A percentile compares a stretch with the other conserved stretches of the same genome.
phyloP scores from a whole-genome alignment of 257 asterid genomes.

The Salvia hispanica region DNA sequence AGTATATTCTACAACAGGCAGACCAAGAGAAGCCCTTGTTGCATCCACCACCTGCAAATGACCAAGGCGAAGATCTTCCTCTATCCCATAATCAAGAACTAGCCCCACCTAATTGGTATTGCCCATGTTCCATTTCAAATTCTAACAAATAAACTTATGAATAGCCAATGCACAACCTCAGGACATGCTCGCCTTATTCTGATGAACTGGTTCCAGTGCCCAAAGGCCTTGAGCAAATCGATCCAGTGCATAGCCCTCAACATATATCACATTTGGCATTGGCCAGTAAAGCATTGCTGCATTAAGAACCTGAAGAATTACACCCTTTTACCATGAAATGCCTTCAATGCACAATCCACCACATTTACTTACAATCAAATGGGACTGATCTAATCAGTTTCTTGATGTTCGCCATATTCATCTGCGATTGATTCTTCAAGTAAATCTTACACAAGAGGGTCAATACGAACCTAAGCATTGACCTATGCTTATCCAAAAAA shows the following conservation, averaged over 20 bases:
- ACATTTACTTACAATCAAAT: background rate
- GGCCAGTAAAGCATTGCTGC: slow-evolving; percentile 99
- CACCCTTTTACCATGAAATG: slow-evolving; percentile 34
- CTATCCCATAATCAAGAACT: slow-evolving; percentile 90
- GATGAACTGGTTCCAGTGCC: slow-evolving; percentile 87
- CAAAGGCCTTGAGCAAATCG: slow-evolving; percentile 90
- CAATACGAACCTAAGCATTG: slow-evolving; percentile 6
- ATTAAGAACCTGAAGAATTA: slow-evolving; percentile 85
- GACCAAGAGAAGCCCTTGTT: slow-evolving; percentile 92
- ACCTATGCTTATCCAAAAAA: too few species aligned
- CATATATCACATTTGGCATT: slow-evolving; percentile 77
- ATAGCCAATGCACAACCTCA: slow-evolving; percentile 7
- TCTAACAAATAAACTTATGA: slow-evolving; percentile 13
- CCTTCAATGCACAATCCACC: background rate
- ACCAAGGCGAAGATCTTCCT: slow-evolving; percentile 77
- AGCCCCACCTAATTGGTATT: slow-evolving; percentile 66
- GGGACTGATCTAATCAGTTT: background rate
- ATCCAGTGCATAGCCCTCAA: slow-evolving; percentile 94
- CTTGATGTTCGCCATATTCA: slow-evolving; percentile 7
- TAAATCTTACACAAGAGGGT: background rate
- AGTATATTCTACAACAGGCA: slow-evolving; percentile 65
- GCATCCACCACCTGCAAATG: slow-evolving; percentile 94
- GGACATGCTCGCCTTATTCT: slow-evolving; percentile 63
- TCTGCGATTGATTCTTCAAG: background rate
- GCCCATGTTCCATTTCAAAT: slow-evolving; percentile 26